Base-by-base conservation (phyloP, 148 eudicot genomes). In the Polygonum aviculare region DNA sequence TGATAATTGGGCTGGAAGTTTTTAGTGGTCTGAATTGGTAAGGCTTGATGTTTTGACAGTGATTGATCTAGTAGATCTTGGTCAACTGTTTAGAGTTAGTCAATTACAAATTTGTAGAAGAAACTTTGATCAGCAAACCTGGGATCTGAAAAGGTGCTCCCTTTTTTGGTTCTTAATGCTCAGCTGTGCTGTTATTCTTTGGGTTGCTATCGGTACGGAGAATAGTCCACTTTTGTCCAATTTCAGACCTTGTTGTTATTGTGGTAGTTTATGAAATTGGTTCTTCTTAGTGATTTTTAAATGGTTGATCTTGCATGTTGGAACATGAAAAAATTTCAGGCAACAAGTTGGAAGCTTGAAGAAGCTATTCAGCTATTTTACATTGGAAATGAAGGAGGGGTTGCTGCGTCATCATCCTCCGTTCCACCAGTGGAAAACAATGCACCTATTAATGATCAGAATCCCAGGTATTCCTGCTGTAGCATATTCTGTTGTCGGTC, bases 281-380 rank as follows among this genome's bases (percentile, higher is more conserved):
- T 36, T 67, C 72, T 67, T 67, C 45, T 67, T 38, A 31, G 72
- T 14, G 41, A 67, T 36, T 35, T 67, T 67, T 16, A 38, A 38
- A 35, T 38, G 21, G 36, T 41, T 67, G 72, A 15, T 67, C 36
- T 67, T 67, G 72, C 72, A 14, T 67, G 11, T 38, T 67, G 19
- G 36, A 35, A 35, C 72, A 35, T 67, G 7, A 5, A 36, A 14
- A 15, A 79, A 77, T 75, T 82, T 71, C 81, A 96, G 99, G 97
- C 99, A 76, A 96, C 99, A 70, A 82, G 92, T 76, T 96, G 99
- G 99, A 87, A 90, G 83, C 99, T 96, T 76, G 99, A 96, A 21
- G 99, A 96, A 80, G 99, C 99, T 74, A 86, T 96, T 84, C 99
- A 93, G 83, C 90, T 96, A 18, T 96, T 88, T 79, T 96, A 85